Conservation (phyloP, 495 filamentous ascomycete genomes). For the Aspergillus conjunctus region DNA sequence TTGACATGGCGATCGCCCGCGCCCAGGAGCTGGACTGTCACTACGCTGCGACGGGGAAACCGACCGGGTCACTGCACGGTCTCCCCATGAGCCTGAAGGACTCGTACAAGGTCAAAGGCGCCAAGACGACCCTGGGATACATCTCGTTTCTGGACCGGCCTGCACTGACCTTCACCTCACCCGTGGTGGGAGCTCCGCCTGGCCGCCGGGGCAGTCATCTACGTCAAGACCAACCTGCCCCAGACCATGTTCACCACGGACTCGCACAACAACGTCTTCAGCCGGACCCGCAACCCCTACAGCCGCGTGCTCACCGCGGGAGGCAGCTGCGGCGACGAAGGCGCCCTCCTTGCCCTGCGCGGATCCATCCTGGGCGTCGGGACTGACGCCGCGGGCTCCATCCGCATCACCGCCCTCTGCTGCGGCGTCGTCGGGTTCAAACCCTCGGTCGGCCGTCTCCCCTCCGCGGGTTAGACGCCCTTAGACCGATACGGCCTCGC, state of each 20-base stretch:
- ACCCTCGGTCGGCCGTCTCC: conserved; percentile 59
- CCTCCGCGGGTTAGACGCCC: conserved; percentile 39
- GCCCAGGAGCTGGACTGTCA: conserved; percentile 41
- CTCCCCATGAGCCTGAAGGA: conserved; percentile 69
- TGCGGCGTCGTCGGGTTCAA: conserved; percentile 63
- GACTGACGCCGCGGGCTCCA: conserved; percentile 65
- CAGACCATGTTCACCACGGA: conserved; percentile 56
- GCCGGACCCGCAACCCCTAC: conserved; percentile 56
- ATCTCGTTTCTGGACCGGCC: conserved; percentile 54
- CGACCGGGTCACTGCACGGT: conserved; percentile 62
- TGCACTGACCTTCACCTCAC: conserved; percentile 39
- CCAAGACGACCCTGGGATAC: conserved; percentile 35
- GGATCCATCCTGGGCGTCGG: conserved; percentile 65
- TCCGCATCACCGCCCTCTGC: conserved; percentile 62
- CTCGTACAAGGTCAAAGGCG: conserved; percentile 55
- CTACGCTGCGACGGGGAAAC: conserved; percentile 32
- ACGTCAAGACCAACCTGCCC: conserved; percentile 63
- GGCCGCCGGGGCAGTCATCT: conserved; percentile 50
- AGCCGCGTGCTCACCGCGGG: conserved; percentile 54
- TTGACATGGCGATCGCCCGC: conserved; percentile 36
- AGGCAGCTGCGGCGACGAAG: conserved; percentile 66
- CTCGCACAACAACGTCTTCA: conserved; percentile 39
- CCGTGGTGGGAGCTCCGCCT: conserved; percentile 41
- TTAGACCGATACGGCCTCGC: conserved; percentile 47
- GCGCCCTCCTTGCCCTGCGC: conserved; percentile 57